phyloP scores from a whole-genome alignment of 2,329 filamentous ascomycete genomes.

The Trichocomaceae sp. region DNA sequence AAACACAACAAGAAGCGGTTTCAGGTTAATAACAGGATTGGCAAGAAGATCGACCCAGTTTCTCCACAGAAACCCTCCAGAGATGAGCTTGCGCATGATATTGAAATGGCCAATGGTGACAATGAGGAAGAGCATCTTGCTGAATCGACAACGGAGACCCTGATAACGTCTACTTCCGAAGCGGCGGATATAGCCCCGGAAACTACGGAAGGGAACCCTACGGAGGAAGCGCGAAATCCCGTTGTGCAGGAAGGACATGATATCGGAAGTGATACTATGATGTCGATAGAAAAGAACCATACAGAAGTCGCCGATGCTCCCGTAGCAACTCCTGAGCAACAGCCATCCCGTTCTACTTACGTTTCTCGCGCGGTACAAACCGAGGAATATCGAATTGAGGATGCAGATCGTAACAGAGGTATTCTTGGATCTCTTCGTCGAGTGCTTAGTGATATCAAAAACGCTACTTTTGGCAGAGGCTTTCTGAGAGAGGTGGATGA shows the following conservation, averaged over 20 bases:
- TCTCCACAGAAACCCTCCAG: not conserved
- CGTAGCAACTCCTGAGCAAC: not conserved
- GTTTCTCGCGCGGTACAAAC: slow-evolving; percentile 15
- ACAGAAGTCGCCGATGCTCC: not conserved
- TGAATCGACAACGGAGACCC: not conserved
- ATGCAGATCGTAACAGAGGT: not conserved
- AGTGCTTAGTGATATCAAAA: slow-evolving; percentile 55
- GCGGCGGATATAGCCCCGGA: not conserved
- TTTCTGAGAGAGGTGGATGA: slow-evolving; percentile 69
- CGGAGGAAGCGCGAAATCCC: not conserved
- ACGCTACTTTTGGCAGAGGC: slow-evolving; percentile 54
- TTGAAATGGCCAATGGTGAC: not conserved
- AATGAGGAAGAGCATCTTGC: not conserved
- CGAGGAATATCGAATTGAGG: slow-evolving; percentile 8
- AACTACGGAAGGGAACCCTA: not conserved
- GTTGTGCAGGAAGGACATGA: not conserved
- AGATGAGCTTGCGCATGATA: not conserved
- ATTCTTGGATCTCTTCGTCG: slow-evolving; percentile 51
- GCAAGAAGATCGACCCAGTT: not conserved
- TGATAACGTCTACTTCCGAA: not conserved
- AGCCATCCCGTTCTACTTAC: not conserved
- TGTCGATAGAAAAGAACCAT: not conserved
- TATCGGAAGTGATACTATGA: not conserved
- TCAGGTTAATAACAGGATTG: not conserved
- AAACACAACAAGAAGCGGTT: not conserved